Conservation (phyloP, 352 stramenopile genomes). For the Pilasporangium apinafurcum region DNA sequence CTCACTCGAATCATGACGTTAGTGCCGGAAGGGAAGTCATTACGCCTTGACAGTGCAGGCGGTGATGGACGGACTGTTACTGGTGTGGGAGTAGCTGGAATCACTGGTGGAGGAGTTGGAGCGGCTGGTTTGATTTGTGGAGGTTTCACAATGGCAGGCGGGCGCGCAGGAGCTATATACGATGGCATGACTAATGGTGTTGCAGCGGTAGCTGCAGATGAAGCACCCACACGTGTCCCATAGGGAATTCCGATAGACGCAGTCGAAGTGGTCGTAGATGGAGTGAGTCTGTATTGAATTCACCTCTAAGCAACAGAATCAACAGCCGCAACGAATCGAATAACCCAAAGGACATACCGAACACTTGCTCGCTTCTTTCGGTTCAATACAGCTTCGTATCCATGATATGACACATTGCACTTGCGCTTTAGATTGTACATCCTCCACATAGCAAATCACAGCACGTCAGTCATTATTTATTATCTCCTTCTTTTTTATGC, state of each 20-base stretch:
- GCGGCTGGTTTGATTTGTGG: slow-evolving; percentile 11
- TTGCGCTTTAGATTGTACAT: slow-evolving; percentile 65
- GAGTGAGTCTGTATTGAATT: too few species aligned
- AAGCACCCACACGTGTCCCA: background rate
- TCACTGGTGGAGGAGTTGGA: slow-evolving; percentile 3
- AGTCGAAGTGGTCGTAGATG: background rate
- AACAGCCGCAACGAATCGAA: background rate
- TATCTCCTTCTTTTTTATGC: slow-evolving; percentile 3
- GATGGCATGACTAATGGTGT: too few species aligned
- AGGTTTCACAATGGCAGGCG: too few species aligned
- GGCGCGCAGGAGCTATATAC: too few species aligned
- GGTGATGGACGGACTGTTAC: background rate
- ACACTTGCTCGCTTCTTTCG: slow-evolving; percentile 46
- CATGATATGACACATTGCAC: slow-evolving; percentile 45
- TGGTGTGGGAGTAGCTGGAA: background rate
- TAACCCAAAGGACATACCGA: background rate
- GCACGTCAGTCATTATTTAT: background rate
- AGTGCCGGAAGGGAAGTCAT: slow-evolving; percentile 59
- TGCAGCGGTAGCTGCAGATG: slow-evolving; percentile 3
- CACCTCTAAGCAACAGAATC: background rate
- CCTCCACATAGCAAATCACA: slow-evolving; percentile 11
- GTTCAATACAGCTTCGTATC: slow-evolving; percentile 73
- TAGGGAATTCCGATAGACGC: background rate
- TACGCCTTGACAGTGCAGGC: slow-evolving; percentile 21
- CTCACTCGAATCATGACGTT: slow-evolving; percentile 64